Conservation (phyloP, 345 rosid species). For the Dovyalis caffra region DNA sequence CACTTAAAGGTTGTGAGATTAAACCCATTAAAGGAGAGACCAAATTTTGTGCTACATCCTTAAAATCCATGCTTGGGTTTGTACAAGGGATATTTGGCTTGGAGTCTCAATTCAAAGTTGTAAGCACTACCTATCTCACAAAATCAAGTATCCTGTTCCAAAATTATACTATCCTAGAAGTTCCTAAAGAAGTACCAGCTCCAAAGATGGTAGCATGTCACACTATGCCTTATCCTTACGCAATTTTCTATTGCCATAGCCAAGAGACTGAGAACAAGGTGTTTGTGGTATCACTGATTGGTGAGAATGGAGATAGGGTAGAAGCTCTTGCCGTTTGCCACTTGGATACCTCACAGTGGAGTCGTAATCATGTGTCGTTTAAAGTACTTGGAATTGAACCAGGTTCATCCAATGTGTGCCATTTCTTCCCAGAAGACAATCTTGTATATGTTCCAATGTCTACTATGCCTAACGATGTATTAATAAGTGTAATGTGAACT, state of each 20-base stretch:
- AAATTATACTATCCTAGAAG: conserved; percentile 32
- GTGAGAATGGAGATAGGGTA: conserved; percentile 41
- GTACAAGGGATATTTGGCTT: conserved; percentile 26
- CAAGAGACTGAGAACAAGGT: conserved; percentile 28
- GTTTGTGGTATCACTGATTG: conserved; percentile 30
- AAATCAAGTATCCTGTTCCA: conserved; percentile 19
- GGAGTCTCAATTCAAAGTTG: background rate
- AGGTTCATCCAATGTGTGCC: conserved; percentile 39
- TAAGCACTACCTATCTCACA: conserved; percentile 27
- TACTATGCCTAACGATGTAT: background rate
- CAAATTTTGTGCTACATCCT: conserved; percentile 43
- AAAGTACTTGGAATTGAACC: conserved; percentile 33
- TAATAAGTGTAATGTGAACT: background rate
- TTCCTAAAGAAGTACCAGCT: conserved; percentile 28
- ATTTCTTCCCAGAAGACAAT: conserved; percentile 43
- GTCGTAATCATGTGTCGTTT: conserved; percentile 33
- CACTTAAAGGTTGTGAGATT: conserved; percentile 34
- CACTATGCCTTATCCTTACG: conserved; percentile 37
- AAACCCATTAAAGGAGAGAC: conserved; percentile 38
- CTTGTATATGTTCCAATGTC: conserved; percentile 35
- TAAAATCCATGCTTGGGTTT: conserved; percentile 50
- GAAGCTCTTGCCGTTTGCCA: conserved; percentile 47
- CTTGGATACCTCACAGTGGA: conserved; percentile 51
- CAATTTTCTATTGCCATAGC: conserved; percentile 44
- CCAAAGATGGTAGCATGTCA: conserved; percentile 43